A percentile compares a stretch with the other conserved stretches of the same genome.
phyloP scores from a whole-genome alignment of 2,329 filamentous ascomycete species.

The Cladosporium halotolerans region DNA sequence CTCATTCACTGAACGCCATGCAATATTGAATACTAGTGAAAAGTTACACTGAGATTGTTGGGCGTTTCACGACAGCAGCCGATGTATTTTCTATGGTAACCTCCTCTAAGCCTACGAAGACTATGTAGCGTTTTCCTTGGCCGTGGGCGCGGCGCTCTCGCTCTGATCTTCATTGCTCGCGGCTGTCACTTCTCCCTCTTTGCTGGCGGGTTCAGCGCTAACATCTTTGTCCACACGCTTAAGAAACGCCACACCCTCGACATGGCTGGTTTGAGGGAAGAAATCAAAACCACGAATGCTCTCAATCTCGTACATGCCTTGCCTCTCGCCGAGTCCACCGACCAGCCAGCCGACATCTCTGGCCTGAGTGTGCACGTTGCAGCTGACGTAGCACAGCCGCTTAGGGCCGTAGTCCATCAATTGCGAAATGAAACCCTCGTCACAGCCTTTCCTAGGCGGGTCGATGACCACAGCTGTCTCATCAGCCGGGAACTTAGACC shows the following conservation, averaged over 20 bases:
- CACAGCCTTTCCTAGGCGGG: conserved; percentile 93
- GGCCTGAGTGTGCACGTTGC: conserved; percentile 96
- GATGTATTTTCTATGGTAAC: not conserved
- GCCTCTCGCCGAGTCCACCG: conserved; percentile 49
- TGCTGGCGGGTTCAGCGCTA: not conserved
- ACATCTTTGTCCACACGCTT: conserved; percentile 31
- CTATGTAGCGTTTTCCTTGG: not conserved
- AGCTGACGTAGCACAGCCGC: conserved; percentile 88
- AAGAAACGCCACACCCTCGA: conserved; percentile 58
- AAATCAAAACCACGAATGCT: conserved; percentile 92
- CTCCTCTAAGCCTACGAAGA: not conserved
- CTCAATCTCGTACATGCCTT: conserved; percentile 70
- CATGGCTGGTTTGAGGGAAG: conserved; percentile 78
- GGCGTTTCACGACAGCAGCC: no score
- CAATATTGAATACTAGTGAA: no score
- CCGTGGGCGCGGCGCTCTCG: not conserved
- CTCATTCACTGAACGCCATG: no score
- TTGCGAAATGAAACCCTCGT: conserved; percentile 75
- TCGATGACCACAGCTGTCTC: conserved; percentile 93
- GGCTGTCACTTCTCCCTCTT: not conserved
- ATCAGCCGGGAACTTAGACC: conserved; percentile 57
- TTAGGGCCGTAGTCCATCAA: conserved; percentile 69
- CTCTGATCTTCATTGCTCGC: not conserved
- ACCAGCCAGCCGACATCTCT: conserved; percentile 86
- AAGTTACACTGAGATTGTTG: no score